These are phyloP conservation scores for Ceratocystis destructans DNA, from an alignment of 2,329 filamentous ascomycete species.

Conservation along the genomic window DNA sequence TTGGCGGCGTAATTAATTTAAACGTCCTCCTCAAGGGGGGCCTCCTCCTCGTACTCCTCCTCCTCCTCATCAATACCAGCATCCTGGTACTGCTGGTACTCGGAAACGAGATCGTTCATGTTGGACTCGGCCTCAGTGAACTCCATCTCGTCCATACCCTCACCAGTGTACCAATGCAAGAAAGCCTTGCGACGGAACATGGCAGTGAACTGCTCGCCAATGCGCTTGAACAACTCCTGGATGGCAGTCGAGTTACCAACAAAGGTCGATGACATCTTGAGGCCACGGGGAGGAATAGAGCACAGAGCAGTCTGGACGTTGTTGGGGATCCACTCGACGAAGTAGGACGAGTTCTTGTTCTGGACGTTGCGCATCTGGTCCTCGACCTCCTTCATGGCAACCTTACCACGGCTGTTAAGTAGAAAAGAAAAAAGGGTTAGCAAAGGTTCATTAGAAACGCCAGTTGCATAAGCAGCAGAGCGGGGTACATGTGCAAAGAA, in stretches of 20 bases:
- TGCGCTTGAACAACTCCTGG: conserved; percentile 99
- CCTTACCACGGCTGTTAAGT: conserved; percentile 69
- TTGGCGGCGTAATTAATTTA: conserved; percentile 24
- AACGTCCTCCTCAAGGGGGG: conserved; percentile 57
- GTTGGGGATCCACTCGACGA: conserved; percentile 99
- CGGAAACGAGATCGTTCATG: conserved; percentile 99
- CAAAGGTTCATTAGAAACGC: background rate
- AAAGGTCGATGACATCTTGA: conserved; percentile 99
- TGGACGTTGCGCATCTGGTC: conserved; percentile 99
- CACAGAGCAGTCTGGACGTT: conserved; percentile 99
- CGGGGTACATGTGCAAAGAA: background rate
- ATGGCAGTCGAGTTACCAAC: conserved; percentile 99
- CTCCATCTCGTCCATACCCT: conserved; percentile 99
- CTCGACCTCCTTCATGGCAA: conserved; percentile 99
- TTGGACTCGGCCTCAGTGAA: conserved; percentile 99
- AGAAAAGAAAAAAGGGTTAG: conserved; percentile 15
- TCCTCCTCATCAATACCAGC: conserved; percentile 93
- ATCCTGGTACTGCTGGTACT: conserved; percentile 99
- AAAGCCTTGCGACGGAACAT: conserved; percentile 99
- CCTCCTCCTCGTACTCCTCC: conserved; percentile 88
- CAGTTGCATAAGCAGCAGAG: background rate
- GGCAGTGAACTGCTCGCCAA: conserved; percentile 98
- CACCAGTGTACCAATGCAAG: conserved; percentile 99
- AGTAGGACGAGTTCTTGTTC: conserved; percentile 99
- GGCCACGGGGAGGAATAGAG: conserved; percentile 92